Evolutionary conservation across 176 grass and related monocot species (phyloP).

Genomic region (Poa pratensis): DNA sequence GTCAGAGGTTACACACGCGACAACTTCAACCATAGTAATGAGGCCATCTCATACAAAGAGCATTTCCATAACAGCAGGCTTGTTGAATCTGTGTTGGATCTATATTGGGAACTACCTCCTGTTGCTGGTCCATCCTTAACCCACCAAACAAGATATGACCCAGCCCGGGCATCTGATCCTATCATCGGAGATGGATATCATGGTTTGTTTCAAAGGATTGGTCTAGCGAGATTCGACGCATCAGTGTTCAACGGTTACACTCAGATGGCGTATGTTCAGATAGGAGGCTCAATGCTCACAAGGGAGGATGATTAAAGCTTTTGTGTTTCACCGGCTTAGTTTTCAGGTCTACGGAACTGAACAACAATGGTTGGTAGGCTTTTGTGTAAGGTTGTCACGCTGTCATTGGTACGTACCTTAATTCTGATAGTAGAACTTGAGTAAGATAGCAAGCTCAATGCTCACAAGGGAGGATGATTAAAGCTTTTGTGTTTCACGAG

Average conservation of each 20-base stretch:
- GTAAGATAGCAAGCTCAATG: constrained; percentile 53
- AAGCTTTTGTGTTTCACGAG: constrained; percentile 27
- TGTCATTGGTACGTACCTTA: not conserved
- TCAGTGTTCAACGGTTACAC: constrained; percentile 93
- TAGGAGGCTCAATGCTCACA: constrained; percentile 42
- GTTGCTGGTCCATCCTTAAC: constrained; percentile 86
- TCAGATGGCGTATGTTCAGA: constrained; percentile 87
- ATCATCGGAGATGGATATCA: constrained; percentile 83
- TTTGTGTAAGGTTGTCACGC: not conserved
- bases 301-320: constrained; percentile 29
- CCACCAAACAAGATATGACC: constrained; percentile 94
- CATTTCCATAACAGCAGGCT: constrained; percentile 86
- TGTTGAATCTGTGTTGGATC: constrained; percentile 75
- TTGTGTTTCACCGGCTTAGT: constrained; percentile 26
- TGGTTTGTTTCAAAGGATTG: constrained; percentile 68
- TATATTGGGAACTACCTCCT: constrained; percentile 93
- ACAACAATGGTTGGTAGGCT: not conserved
- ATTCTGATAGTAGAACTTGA: not conserved
- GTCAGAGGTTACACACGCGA: constrained; percentile 76
- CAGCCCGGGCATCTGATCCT: constrained; percentile 66
- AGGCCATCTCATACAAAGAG: constrained; percentile 67
- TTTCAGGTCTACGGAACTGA: constrained; percentile 17
- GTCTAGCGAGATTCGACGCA: constrained; percentile 62
- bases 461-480: constrained; percentile 18
- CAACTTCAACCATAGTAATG: constrained; percentile 86